Conservation (phyloP, 2,329 filamentous ascomycete genomes). For the Knoxdaviesia proteae region DNA sequence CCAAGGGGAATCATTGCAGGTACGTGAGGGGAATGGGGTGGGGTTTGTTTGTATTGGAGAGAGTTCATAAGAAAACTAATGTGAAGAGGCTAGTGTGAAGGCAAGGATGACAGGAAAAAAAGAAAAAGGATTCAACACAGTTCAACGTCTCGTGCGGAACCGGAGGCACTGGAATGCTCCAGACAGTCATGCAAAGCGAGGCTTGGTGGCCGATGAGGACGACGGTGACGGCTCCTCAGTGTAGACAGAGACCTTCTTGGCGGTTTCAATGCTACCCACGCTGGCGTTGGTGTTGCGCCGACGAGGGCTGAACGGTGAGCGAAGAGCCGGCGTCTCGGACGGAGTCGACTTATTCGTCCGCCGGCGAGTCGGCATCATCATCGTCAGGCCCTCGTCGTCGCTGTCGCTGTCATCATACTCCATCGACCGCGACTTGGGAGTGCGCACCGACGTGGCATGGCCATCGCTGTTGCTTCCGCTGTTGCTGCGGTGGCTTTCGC, state of each 20-base stretch:
- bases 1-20: not conserved
- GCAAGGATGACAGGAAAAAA: not conserved
- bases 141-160: too few species aligned
- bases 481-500: not conserved
- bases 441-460: slow-evolving; percentile 1
- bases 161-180: too few species aligned
- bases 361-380: slow-evolving; percentile 3
- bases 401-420: slow-evolving; percentile 6
- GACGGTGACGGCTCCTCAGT: too few species aligned
- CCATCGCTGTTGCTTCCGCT: not conserved
- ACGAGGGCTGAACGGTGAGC: slow-evolving; percentile 2
- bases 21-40: not conserved
- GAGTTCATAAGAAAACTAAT: slow-evolving; percentile 1
- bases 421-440: not conserved
- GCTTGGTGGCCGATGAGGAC: too few species aligned
- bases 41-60: too few species aligned
- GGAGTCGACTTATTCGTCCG: not conserved
- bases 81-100: not conserved
- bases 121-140: not conserved
- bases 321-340: not conserved
- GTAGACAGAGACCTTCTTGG: slow-evolving; percentile 2
- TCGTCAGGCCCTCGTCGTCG: slow-evolving; percentile 6
- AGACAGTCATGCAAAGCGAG: too few species aligned
- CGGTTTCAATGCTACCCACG: slow-evolving; percentile 5
- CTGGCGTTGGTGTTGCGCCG: slow-evolving; percentile 5